Evolutionary conservation across 2,329 filamentous ascomycete species (phyloP).

Genomic region (Stagonosporopsis vannaccii): DNA sequence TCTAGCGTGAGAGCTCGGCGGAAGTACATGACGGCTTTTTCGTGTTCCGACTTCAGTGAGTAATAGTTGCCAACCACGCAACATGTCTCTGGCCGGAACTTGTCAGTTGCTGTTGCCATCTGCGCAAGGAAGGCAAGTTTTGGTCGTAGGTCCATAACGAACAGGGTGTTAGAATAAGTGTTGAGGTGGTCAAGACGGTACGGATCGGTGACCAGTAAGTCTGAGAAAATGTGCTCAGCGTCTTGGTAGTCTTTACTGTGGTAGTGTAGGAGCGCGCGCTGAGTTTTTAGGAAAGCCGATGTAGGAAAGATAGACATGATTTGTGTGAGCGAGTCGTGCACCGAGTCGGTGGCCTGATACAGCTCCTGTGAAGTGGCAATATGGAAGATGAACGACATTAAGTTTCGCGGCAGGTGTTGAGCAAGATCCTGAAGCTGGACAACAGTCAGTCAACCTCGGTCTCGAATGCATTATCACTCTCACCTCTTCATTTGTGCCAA

Average conservation of each 20-base stretch:
- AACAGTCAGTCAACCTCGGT: background rate
- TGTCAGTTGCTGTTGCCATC: conserved; percentile 88
- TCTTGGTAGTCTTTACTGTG: conserved; percentile 81
- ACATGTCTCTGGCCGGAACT: conserved; percentile 95
- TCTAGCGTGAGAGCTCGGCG: conserved; percentile 90
- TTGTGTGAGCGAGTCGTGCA: conserved; percentile 77
- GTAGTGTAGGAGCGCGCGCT: conserved; percentile 86
- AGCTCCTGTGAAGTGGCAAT: conserved; percentile 90
- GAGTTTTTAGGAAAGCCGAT: conserved; percentile 89
- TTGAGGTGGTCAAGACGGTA: conserved; percentile 87
- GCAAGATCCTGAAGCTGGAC: conserved; percentile 8
- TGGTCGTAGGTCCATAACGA: conserved; percentile 85
- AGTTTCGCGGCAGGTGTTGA: conserved; percentile 80
- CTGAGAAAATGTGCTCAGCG: conserved; percentile 68
- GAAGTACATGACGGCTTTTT: conserved; percentile 98
- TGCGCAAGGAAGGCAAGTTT: conserved; percentile 94
- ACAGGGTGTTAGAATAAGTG: conserved; percentile 96
- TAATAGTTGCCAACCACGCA: conserved; percentile 98
- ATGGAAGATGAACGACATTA: conserved; percentile 94
- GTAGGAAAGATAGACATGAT: conserved; percentile 84
- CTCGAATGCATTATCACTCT: conserved; percentile 5
- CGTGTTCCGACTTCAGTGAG: conserved; percentile 89
- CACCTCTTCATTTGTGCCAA: conserved; percentile 82
- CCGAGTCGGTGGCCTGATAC: conserved; percentile 80
- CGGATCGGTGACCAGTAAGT: conserved; percentile 72